Evolutionary conservation across 331 rosid species (phyloP).

Genomic region (Phaseolus coccineus): DNA sequence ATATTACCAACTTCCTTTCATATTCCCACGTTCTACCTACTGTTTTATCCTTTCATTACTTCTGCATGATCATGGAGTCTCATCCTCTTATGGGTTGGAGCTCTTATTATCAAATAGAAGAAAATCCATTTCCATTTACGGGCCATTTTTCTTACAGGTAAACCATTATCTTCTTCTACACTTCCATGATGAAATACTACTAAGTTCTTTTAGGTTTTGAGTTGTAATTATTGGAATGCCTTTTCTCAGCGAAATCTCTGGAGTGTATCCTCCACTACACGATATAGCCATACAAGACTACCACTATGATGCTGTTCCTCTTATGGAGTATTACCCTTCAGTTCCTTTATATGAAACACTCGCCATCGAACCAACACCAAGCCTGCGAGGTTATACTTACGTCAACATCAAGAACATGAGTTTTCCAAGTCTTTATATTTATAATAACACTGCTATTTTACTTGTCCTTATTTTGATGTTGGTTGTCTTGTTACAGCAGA

Average conservation of each 20-base stretch:
- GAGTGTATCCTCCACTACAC: neutral
- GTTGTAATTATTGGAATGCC: neutral
- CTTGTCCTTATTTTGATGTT: neutral
- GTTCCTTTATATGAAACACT: conserved; percentile 41
- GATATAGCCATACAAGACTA: conserved; percentile 45
- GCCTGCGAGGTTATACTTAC: conserved; percentile 35
- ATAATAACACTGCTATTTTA: neutral
- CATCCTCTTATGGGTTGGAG: conserved; percentile 29
- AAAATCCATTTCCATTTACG: conserved; percentile 41
- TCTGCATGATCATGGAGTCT: conserved; percentile 29
- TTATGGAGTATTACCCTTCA: conserved; percentile 30
- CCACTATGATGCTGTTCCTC: conserved; percentile 45
- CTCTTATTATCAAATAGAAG: conserved; percentile 40
- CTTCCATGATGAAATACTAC: neutral
- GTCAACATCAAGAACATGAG: neutral
- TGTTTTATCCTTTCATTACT: neutral
- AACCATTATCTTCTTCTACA: neutral
- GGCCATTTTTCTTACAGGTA: conserved; percentile 55
- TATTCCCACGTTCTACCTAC: neutral
- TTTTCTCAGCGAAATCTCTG: conserved; percentile 32
- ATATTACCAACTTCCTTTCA: conserved; percentile 31
- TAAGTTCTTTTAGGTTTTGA: neutral
- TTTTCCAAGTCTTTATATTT: neutral
- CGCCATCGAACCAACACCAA: conserved; percentile 44
- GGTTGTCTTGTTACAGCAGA: conserved; percentile 45